Base-by-base conservation (phyloP, 345 rosid genomes). In the Sapria himalayana region DNA sequence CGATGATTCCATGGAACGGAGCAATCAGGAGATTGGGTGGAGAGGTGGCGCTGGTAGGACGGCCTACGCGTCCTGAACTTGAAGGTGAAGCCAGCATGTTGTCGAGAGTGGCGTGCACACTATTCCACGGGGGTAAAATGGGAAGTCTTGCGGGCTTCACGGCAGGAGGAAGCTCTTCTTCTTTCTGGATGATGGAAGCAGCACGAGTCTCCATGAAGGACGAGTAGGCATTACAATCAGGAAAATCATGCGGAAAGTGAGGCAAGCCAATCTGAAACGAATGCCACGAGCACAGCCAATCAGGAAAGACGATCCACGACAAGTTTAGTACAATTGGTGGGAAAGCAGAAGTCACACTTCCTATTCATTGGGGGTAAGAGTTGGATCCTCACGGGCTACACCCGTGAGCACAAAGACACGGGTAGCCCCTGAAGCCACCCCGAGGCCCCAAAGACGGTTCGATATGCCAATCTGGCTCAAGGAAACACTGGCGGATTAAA, bases 241-340 rank as follows among this genome's bases (percentile, higher is more conserved):
- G 94, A 56, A 71, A 86, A 67, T 86, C 91, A 29, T 62, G 69
- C 55, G 97, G 97, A 58, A 81, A 86, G 48, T 45, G 56, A 7
- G 94, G 97, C 39, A 74, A 31, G 20, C 66, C 76, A 44, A 53
- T 66, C 94, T 86, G 80, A 62, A 38, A 49, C n/a, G n/a, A n/a
- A n/a, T n/a, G n/a, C n/a, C n/a, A n/a, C n/a, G n/a, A n/a, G n/a
- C n/a, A n/a, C n/a, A n/a, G n/a, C n/a, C n/a, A n/a, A n/a, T n/a
- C n/a, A n/a, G n/a, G n/a, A n/a, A n/a, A n/a, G n/a, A n/a, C n/a
- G n/a, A n/a, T n/a, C n/a, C n/a, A n/a, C n/a, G n/a, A n/a, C n/a
- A n/a, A n/a, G n/a, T n/a, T n/a, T n/a, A n/a, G n/a, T n/a, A n/a
- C n/a, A n/a, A n/a, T n/a, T n/a, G n/a, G n/a, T n/a, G n/a, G n/a